phyloP scores from a whole-genome alignment of 768 basidiomycete genomes.

The Podaxis sp. region DNA sequence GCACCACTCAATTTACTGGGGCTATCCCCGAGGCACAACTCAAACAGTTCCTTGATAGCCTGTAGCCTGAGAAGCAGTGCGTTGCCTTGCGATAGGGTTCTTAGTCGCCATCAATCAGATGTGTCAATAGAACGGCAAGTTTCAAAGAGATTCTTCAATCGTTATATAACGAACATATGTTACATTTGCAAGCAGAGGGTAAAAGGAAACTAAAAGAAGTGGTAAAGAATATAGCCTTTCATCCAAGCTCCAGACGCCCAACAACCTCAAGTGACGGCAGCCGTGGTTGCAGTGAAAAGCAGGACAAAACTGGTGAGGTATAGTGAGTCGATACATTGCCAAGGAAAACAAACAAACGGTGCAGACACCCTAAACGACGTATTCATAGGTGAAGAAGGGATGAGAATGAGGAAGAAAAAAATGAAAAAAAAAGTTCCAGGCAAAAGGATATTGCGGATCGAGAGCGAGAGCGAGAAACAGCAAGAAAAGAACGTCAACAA shows the following conservation, averaged over 20 bases:
- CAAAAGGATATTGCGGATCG: constrained; percentile 4
- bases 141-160: constrained; percentile 6
- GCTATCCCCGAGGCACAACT: constrained; percentile 43
- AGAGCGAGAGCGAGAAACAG: constrained; percentile 2
- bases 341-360: constrained; percentile 12
- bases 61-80: background rate
- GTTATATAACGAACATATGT: constrained; percentile 10
- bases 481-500: constrained; percentile 15
- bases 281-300: background rate
- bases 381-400: constrained; percentile 10
- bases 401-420: constrained; percentile 9
- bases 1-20: constrained; percentile 59
- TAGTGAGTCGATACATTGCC: constrained; percentile 5
- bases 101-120: background rate
- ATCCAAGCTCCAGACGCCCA: constrained; percentile 11
- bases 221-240: constrained; percentile 4
- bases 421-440: constrained; percentile 1
- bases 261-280: background rate
- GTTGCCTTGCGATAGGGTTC: background rate
- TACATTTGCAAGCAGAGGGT: constrained; percentile 7
- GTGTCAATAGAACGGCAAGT: background rate
- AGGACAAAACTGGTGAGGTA: background rate
- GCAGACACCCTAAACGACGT: constrained; percentile 5
- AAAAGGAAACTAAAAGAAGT: background rate
- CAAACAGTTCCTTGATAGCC: constrained; percentile 36